Conservation (phyloP, 2,329 filamentous ascomycete species). For the Pseudogymnoascus sp. region DNA sequence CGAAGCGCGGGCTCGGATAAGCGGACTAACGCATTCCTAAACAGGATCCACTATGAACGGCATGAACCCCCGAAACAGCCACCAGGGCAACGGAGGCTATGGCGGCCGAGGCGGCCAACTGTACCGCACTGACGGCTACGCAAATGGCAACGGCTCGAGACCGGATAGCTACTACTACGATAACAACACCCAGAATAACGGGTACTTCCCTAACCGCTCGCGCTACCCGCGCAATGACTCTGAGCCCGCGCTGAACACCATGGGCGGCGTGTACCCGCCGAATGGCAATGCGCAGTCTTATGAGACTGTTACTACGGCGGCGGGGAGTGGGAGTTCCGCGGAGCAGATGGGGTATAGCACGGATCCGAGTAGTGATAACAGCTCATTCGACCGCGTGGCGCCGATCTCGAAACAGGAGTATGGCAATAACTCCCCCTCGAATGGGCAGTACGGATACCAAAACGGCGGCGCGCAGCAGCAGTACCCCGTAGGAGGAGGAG, state of each 20-base stretch:
- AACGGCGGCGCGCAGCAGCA: slow-evolving; percentile 18
- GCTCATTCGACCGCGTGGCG: slow-evolving; percentile 70
- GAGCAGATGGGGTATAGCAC: slow-evolving; percentile 76
- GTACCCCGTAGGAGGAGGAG: slow-evolving; percentile 14
- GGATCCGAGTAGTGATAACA: slow-evolving; percentile 85
- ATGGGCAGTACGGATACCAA: slow-evolving; percentile 16
- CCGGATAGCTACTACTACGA: slow-evolving; percentile 39
- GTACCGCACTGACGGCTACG: slow-evolving; percentile 21
- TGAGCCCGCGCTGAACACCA: slow-evolving; percentile 26
- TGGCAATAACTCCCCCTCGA: slow-evolving; percentile 40
- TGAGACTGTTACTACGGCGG: slow-evolving; percentile 76
- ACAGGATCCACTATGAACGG: slow-evolving; percentile 26
- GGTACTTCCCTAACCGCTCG: slow-evolving; percentile 27
- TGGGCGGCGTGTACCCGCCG: slow-evolving; percentile 23
- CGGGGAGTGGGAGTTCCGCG: slow-evolving; percentile 62
- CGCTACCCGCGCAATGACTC: slow-evolving; percentile 28
- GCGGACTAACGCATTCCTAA: slow-evolving; percentile 13
- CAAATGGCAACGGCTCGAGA: slow-evolving; percentile 25
- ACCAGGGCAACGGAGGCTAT: slow-evolving; percentile 26
- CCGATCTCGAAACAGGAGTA: slow-evolving; percentile 51
- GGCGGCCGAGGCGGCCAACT: slow-evolving; percentile 26
- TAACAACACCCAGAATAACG: slow-evolving; percentile 23
- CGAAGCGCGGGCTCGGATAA: neutral
- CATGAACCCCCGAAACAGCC: slow-evolving; percentile 22
- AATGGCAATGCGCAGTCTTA: slow-evolving; percentile 48